These are phyloP conservation scores for Saturnispora sekii DNA, from an alignment of 805 yeast genomes.

Conservation along the genomic window DNA sequence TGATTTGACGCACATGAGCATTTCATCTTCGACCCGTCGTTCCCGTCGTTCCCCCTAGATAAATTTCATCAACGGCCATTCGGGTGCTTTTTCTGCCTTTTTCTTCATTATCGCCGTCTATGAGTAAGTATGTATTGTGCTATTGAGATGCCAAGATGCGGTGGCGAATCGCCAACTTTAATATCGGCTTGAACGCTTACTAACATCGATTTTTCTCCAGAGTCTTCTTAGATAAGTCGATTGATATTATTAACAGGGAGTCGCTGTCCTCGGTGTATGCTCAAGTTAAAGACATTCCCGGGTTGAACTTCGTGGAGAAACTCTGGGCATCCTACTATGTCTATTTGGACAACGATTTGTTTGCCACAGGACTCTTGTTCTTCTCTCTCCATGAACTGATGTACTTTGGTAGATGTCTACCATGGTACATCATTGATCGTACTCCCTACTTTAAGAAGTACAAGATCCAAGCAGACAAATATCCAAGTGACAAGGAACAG, in stretches of 20 bases:
- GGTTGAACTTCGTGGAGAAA: conserved; percentile 42
- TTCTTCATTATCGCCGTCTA: neutral
- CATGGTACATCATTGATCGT: conserved; percentile 83
- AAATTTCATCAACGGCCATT: neutral
- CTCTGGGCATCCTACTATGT: conserved; percentile 87
- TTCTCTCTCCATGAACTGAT: conserved; percentile 76
- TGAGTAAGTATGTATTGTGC: conserved; percentile 10
- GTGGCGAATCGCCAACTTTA: no score
- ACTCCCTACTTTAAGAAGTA: conserved; percentile 77
- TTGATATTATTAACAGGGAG: conserved; percentile 17
- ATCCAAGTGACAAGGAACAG: conserved; percentile 76
- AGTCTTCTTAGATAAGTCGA: conserved; percentile 20
- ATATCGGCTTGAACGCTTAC: neutral
- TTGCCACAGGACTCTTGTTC: conserved; percentile 86
- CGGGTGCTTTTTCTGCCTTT: neutral
- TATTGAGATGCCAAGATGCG: no score
- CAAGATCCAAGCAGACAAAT: conserved; percentile 82
- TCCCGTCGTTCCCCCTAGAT: conserved; percentile 2
- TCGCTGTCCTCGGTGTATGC: conserved; percentile 20
- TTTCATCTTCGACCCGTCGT: neutral
- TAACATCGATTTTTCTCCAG: conserved; percentile 12
- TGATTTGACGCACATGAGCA: neutral
- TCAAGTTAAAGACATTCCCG: conserved; percentile 20
- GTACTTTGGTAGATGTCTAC: conserved; percentile 87
- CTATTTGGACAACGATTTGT: conserved; percentile 74